Conservation (phyloP, 345 rosid genomes). For the Crucihimalaya himalaica region DNA sequence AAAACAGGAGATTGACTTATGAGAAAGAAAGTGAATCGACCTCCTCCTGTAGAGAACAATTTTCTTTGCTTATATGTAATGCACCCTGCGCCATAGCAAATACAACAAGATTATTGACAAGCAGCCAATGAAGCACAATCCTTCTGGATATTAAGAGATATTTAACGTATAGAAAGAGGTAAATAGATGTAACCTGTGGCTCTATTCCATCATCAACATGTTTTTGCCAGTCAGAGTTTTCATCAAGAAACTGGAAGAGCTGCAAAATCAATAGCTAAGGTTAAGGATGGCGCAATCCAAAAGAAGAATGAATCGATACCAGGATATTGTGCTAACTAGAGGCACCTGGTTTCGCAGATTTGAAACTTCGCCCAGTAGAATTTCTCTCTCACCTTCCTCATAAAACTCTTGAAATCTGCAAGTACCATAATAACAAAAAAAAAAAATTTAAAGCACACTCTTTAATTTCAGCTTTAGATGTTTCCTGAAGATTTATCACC, state of each 20-base stretch:
- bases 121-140: slow-evolving; percentile 7
- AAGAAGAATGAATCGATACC: slow-evolving; percentile 7
- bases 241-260: slow-evolving; percentile 68
- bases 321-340: slow-evolving; percentile 16
- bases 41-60: slow-evolving; percentile 59
- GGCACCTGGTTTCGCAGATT: slow-evolving; percentile 76
- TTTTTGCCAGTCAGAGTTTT: slow-evolving; percentile 47
- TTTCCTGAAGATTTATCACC: slow-evolving; percentile 48
- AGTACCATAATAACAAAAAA: slow-evolving; percentile 33
- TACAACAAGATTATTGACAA: background rate
- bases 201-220: slow-evolving; percentile 41
- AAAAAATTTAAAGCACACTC: background rate
- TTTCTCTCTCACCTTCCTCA: slow-evolving; percentile 93
- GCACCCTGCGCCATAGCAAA: slow-evolving; percentile 50
- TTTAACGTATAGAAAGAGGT: slow-evolving; percentile 27
- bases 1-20: slow-evolving; percentile 25
- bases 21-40: slow-evolving; percentile 45
- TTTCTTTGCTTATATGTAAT: slow-evolving; percentile 48
- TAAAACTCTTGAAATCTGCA: slow-evolving; percentile 90
- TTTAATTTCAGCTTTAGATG: background rate
- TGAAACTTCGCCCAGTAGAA: slow-evolving; percentile 71
- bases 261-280: slow-evolving; percentile 34
- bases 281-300: slow-evolving; percentile 17
- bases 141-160: slow-evolving; percentile 2
- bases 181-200: slow-evolving; percentile 51